Evolutionary conservation across 2,329 filamentous ascomycete genomes (phyloP), one percentile per base, ranked within the genome.

Genomic region (Myotisia sp.): DNA sequence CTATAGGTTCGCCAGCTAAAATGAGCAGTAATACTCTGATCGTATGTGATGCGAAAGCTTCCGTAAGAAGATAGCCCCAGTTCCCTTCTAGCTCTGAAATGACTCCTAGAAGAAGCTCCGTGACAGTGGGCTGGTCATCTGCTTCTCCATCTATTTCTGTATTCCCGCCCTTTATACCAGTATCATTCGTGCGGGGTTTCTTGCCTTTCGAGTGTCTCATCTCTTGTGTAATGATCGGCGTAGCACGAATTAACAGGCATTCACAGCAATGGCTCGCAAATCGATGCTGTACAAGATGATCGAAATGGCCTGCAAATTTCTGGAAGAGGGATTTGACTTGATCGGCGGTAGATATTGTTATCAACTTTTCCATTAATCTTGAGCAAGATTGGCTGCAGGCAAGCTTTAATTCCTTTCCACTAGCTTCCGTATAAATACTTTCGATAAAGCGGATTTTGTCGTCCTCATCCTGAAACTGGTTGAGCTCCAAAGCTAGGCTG

Each of bases 191-290:
- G 17, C 23, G 21, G n/a, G 24, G 21, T 13, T 33, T 33, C 7
- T 13, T 34, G 23, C 23, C 22, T 16, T 32, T 51, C 52, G 70
- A 44, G 53, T 67, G 55, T 4, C 61, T 56, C 10, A 82, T 58
- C 56, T 93, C 86, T 41, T 77, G 65, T 9, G 79, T 79, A 23
- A 93, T 80, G 7, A 79, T 62, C 1, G 81, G 78, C 0, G 86
- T 86, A 2, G 82, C 79, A 43, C 81, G 74, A 31, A 86, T 65
- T 55, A 98, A 95, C 20, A 98, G 68, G 17, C 83, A 83, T 61
- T 98, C 90, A 54, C 86, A 94, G 60, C 87, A 95, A 63, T 98
- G 90, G 40, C 86, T 92, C 4, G 90, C 90, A 50, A 98, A 98
- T 12, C 90, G 79, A 60, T 98, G 90, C 54, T 92, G 86, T 33